Conservation (phyloP, 805 yeast genomes). For the Spathaspora sp. region DNA sequence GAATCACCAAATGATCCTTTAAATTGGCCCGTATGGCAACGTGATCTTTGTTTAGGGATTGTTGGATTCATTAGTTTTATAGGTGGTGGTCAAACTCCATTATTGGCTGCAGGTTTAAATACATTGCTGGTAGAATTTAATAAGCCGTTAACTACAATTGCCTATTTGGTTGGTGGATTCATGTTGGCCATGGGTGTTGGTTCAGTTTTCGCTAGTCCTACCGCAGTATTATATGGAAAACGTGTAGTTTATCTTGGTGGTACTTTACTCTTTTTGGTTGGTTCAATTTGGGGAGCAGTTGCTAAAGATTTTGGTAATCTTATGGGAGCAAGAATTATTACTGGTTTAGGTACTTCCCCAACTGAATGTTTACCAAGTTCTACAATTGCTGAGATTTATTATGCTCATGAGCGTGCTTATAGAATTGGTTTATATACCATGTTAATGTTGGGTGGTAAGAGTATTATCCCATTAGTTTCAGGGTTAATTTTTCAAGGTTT, state of each 20-base stretch:
- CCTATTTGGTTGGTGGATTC: constrained; percentile 55
- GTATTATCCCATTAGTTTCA: constrained; percentile 53
- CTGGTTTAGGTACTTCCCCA: constrained; percentile 61
- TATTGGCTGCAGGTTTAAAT: constrained; percentile 55
- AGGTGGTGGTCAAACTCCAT: constrained; percentile 61
- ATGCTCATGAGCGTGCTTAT: constrained; percentile 59
- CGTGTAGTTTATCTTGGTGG: constrained; percentile 52
- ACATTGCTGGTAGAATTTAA: constrained; percentile 40
- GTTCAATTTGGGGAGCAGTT: constrained; percentile 53
- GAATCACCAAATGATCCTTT: constrained; percentile 62
- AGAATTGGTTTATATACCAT: constrained; percentile 56
- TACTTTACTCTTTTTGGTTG: constrained; percentile 45
- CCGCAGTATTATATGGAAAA: constrained; percentile 56
- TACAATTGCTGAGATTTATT: constrained; percentile 58
- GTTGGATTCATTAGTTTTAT: constrained; percentile 56
- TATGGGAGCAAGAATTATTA: constrained; percentile 54
- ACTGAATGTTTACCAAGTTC: constrained; percentile 59
- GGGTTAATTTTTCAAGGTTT: constrained; percentile 47
- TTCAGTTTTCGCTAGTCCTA: constrained; percentile 53
- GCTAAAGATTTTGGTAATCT: constrained; percentile 46
- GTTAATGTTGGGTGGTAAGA: constrained; percentile 59
- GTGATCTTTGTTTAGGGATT: constrained; percentile 50
- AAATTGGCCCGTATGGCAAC: constrained; percentile 60
- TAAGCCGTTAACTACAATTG: constrained; percentile 35
- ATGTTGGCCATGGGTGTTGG: constrained; percentile 62